A percentile compares a stretch with the other conserved stretches of the same genome.
Conservation (phyloP, 495 filamentous ascomycete species). For the Penicillium malachiteum region DNA sequence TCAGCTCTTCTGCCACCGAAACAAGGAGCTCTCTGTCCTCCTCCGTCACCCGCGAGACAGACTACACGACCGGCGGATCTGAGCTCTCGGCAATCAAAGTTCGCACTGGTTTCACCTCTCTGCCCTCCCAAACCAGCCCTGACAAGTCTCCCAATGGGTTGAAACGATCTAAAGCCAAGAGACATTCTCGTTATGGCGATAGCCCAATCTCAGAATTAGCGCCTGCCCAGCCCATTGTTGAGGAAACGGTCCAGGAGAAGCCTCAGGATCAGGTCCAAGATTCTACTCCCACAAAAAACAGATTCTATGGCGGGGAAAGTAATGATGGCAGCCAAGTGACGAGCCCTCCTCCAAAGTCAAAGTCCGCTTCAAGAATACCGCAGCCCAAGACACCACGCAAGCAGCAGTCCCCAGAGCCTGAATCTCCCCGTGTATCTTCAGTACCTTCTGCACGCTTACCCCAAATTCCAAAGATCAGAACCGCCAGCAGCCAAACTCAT, state of each 20-base stretch:
- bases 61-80: conserved; percentile 29
- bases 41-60: conserved; percentile 38
- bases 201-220: conserved; percentile 30
- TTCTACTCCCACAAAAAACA: conserved; percentile 1
- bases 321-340: conserved; percentile 7
- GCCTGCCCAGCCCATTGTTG: conserved; percentile 18
- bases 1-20: conserved; percentile 33
- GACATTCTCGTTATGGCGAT: conserved; percentile 46
- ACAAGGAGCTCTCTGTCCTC: conserved; percentile 35
- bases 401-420: conserved; percentile 24
- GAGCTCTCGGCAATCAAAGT: conserved; percentile 24
- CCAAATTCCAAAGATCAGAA: conserved; percentile 55
- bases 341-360: conserved; percentile 13
- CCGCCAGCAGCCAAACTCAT: conserved; percentile 39
- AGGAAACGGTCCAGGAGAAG: conserved; percentile 7
- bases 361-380: conserved; percentile 29
- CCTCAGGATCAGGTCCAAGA: background rate
- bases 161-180: conserved; percentile 57
- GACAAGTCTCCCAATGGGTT: conserved; percentile 39
- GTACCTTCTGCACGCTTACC: conserved; percentile 58
- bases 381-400: conserved; percentile 26
- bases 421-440: conserved; percentile 53
- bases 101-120: conserved; percentile 23
- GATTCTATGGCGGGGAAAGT: conserved; percentile 28
- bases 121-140: conserved; percentile 28